These are phyloP conservation scores for Fusarium sp. DNA, from an alignment of 2,329 filamentous ascomycete genomes.

Conservation along the genomic window DNA sequence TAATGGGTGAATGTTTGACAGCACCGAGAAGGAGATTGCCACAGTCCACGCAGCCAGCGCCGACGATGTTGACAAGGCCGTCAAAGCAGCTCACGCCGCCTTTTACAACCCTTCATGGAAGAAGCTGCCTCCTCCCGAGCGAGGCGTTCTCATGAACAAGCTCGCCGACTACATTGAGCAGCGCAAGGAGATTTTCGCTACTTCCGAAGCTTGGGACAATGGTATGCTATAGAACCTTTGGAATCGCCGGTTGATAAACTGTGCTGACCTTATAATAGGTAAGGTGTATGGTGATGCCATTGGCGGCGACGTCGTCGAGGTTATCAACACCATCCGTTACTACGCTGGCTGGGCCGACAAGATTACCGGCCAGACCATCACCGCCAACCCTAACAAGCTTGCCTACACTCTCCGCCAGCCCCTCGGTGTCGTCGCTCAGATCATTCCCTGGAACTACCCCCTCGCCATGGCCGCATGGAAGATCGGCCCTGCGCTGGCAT, in stretches of 20 bases:
- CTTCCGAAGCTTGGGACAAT: constrained; percentile 79
- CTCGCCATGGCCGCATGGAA: constrained; percentile 86
- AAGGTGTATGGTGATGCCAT: constrained; percentile 73
- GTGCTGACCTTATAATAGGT: constrained; percentile 57
- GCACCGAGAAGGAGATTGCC: constrained; percentile 51
- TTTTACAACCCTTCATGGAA: constrained; percentile 78
- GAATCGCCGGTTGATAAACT: constrained; percentile 56
- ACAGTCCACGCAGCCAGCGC: constrained; percentile 51
- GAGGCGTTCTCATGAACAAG: constrained; percentile 78
- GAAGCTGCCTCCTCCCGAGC: constrained; percentile 74
- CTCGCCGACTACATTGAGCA: constrained; percentile 73
- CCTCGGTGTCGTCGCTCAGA: constrained; percentile 83
- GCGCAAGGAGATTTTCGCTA: constrained; percentile 66
- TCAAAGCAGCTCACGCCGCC: constrained; percentile 71
- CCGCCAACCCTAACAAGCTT: constrained; percentile 81
- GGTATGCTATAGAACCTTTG: constrained; percentile 22
- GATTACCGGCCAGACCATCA: constrained; percentile 85
- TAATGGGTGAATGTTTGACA: constrained; percentile 17
- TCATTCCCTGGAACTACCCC: constrained; percentile 90
- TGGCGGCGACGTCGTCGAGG: constrained; percentile 71
- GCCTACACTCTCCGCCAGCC: constrained; percentile 76
- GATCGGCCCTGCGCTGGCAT: constrained; percentile 79
- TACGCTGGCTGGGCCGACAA: constrained; percentile 87
- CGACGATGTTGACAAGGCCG: constrained; percentile 52
- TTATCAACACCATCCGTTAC: constrained; percentile 53